A percentile compares a stretch with the other conserved stretches of the same genome.
phyloP scores from a whole-genome alignment of 495 filamentous ascomycete species.

The Lepidopterella palustris region DNA sequence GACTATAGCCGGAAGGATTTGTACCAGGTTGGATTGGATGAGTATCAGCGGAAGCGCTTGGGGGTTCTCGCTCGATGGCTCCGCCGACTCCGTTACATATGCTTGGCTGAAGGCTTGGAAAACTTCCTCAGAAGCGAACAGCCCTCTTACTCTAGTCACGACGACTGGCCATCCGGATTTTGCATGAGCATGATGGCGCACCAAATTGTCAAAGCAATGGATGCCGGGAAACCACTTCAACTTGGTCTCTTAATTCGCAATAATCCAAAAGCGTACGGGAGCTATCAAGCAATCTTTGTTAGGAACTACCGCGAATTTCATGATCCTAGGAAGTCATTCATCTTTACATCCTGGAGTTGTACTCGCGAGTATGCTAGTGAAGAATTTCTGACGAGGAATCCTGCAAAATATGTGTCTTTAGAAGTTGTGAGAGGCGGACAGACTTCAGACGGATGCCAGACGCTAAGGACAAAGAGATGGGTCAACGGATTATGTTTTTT shows the following conservation, averaged over 20 bases:
- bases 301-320: neutral
- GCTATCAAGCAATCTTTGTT: constrained; percentile 7
- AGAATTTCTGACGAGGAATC: neutral
- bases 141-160: neutral
- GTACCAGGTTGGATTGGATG: neutral
- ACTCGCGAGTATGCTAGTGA: neutral
- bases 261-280: neutral
- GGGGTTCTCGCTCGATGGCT: neutral
- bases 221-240: neutral
- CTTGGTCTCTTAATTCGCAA: neutral
- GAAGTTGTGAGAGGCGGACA: neutral
- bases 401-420: neutral
- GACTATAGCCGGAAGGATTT: neutral
- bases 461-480: neutral
- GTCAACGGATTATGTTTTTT: neutral
- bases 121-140: neutral
- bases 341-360: constrained; percentile 11
- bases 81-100: neutral
- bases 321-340: constrained; percentile 1
- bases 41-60: neutral
- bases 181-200: neutral
- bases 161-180: neutral
- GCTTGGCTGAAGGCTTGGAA: neutral
- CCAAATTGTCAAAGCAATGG: constrained; percentile 7
- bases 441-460: neutral